Evolutionary conservation across 2,329 filamentous ascomycete genomes (phyloP).

Genomic region (Colletotrichum acutatum): DNA sequence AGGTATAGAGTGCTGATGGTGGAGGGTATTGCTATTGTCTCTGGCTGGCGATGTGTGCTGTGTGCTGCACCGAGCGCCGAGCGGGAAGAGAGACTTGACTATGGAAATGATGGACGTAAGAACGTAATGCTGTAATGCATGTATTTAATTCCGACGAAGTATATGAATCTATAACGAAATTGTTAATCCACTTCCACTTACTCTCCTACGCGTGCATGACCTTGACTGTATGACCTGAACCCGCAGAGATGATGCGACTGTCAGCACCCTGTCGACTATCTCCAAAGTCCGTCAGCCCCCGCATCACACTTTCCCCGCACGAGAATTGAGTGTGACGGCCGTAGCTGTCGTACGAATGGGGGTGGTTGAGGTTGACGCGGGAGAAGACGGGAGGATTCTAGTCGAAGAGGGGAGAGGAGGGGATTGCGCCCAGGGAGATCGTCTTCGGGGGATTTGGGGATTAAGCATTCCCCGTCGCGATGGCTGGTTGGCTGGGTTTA

Average conservation of each 20-base stretch:
- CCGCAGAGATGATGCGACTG: neutral
- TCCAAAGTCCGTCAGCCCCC: slow-evolving; percentile 23
- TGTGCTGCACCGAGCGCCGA: no score
- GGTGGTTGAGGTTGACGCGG: neutral
- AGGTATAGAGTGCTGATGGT: neutral
- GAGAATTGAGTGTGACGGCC: neutral
- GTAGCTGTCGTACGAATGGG: neutral
- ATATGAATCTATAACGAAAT: slow-evolving; percentile 26
- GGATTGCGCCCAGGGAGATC: neutral
- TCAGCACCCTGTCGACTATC: neutral
- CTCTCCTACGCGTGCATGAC: neutral
- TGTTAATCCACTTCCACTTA: slow-evolving; percentile 1
- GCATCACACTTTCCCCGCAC: slow-evolving; percentile 9
- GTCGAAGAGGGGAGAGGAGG: neutral
- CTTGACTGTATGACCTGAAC: neutral
- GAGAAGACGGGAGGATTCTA: slow-evolving; percentile 1
- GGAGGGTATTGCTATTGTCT: neutral
- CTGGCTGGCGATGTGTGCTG: neutral
- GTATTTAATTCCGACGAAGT: slow-evolving; percentile 31
- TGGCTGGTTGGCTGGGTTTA: slow-evolving; percentile 5
- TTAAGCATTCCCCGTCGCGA: neutral
- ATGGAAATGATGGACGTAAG: neutral
- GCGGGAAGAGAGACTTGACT: no score
- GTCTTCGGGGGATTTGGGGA: neutral
- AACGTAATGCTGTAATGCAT: slow-evolving; percentile 27